These are phyloP conservation scores for Trypanosoma mega DNA, from an alignment of 208 protist genomes.

Conservation along the genomic window DNA sequence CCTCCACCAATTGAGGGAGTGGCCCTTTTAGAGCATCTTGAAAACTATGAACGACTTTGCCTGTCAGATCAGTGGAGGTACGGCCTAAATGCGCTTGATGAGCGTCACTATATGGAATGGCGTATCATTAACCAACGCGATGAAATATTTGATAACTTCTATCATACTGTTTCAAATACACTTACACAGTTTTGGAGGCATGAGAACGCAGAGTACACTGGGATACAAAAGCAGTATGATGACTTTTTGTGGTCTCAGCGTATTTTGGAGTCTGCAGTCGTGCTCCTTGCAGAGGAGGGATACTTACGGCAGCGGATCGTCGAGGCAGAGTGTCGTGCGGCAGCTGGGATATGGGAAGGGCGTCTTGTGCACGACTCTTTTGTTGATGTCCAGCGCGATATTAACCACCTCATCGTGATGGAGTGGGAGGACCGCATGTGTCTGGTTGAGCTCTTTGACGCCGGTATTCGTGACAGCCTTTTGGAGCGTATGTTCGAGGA, in stretches of 20 bases:
- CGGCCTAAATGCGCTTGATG: constrained; percentile 33
- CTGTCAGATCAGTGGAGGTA: constrained; percentile 53
- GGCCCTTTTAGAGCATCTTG: constrained; percentile 40
- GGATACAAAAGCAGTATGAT: constrained; percentile 25
- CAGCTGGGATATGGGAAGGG: background rate
- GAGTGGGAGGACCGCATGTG: background rate
- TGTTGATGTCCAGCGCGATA: background rate
- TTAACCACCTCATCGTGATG: background rate
- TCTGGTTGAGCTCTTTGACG: background rate
- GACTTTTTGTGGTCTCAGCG: constrained; percentile 24
- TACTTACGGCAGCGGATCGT: constrained; percentile 18
- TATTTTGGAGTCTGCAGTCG: constrained; percentile 11
- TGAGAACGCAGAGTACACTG: constrained; percentile 35
- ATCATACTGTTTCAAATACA: constrained; percentile 31
- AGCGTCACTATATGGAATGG: constrained; percentile 15
- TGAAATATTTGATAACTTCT: constrained; percentile 27
- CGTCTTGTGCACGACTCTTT: constrained; percentile 2
- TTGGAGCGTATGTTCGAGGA: background rate
- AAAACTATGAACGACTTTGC: constrained; percentile 55
- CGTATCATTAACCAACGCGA: constrained; percentile 9
- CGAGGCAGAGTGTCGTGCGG: constrained; percentile 23
- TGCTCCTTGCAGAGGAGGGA: constrained; percentile 29
- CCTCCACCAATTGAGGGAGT: constrained; percentile 32
- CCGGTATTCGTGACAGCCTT: background rate
- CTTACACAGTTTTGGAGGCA: constrained; percentile 37